A percentile compares a stretch with the other conserved stretches of the same genome.
These are phyloP conservation scores for Arabis alpina DNA, from an alignment of 345 rosid species.

Conservation along the genomic window DNA sequence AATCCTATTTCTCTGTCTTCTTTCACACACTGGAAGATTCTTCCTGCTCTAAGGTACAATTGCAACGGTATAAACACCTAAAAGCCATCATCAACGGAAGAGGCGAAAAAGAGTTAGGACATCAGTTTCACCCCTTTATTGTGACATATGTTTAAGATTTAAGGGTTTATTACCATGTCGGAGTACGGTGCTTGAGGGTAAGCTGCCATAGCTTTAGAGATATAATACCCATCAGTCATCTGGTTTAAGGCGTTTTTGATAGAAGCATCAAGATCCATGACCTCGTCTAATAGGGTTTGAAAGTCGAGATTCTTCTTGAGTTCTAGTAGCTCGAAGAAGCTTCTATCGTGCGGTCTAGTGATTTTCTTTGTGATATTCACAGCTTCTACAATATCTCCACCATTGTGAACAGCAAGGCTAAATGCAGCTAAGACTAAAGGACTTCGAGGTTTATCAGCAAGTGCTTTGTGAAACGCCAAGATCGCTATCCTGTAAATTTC, in stretches of 20 bases:
- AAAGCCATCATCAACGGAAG: background rate
- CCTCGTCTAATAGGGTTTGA: slow-evolving; percentile 51
- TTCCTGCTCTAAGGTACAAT: slow-evolving; percentile 48
- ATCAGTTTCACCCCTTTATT: background rate
- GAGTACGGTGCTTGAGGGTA: slow-evolving; percentile 78
- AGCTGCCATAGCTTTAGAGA: slow-evolving; percentile 69
- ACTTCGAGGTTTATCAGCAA: slow-evolving; percentile 68
- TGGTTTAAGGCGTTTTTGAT: slow-evolving; percentile 50
- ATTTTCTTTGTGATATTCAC: slow-evolving; percentile 63
- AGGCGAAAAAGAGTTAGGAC: background rate
- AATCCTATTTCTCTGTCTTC: slow-evolving; percentile 48
- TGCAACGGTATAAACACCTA: slow-evolving; percentile 77
- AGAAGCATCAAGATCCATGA: slow-evolving; percentile 66
- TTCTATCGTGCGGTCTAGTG: slow-evolving; percentile 49
- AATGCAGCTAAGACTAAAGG: slow-evolving; percentile 79
- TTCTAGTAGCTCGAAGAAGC: slow-evolving; percentile 61
- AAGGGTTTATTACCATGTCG: slow-evolving; percentile 56
- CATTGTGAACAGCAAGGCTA: slow-evolving; percentile 76
- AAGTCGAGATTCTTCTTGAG: slow-evolving; percentile 36
- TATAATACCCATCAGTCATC: slow-evolving; percentile 67
- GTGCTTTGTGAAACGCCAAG: slow-evolving; percentile 82
- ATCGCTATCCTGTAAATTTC: slow-evolving; percentile 63
- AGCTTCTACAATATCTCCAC: slow-evolving; percentile 79
- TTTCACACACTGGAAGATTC: slow-evolving; percentile 64
- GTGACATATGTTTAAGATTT: background rate